Base-by-base conservation (phyloP, 1,139 yeast genomes). In the Yamadazyma blattariae region DNA sequence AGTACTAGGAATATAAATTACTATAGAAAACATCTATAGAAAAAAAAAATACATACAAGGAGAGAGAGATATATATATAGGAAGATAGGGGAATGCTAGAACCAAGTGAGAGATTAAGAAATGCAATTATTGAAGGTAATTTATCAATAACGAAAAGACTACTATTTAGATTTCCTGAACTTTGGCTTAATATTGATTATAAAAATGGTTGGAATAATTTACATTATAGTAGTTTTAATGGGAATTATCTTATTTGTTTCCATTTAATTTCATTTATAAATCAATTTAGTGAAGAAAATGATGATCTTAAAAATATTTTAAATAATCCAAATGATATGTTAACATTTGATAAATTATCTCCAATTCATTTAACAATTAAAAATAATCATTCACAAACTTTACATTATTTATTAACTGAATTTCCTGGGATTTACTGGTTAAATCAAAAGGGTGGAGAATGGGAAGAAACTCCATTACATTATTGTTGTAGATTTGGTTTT, bases 171-270 rank as follows among this genome's bases (percentile, higher is more conserved):
- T 85, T 74, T 51, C 96, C 97, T 0, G 85, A 81, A 25, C 66
- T 89, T 31, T 65, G 94, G 59, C 79, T 82, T 37, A 87, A 89
- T 52, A 70, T 79, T 16, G 90, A 92, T 54, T 67, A 81, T 11
- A 40, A 65, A 28, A 79, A 83, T 48, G 97, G 97, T 1, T 90
- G 97, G 97, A 73, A 86, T 28, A 85, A 88, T 34, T 68, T 90
- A 32, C 97, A 90, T 59, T 89, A 88, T 58, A 92, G 96, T 1
- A 80, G 95, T 7, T 84, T 61, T 52, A 65, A 85, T 48, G 96
- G 97, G 22, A 77, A 85, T 46, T 86, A 85, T 52, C 73, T 87
- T 39, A 74, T 88, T 6, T 84, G 96, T 52, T 88, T 81, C 37
- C 74, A 75, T 40, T 46, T 77, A 12, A 56, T 77, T 13, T 59